phyloP scores from a whole-genome alignment of 345 rosid genomes.

The Angophora floribunda region DNA sequence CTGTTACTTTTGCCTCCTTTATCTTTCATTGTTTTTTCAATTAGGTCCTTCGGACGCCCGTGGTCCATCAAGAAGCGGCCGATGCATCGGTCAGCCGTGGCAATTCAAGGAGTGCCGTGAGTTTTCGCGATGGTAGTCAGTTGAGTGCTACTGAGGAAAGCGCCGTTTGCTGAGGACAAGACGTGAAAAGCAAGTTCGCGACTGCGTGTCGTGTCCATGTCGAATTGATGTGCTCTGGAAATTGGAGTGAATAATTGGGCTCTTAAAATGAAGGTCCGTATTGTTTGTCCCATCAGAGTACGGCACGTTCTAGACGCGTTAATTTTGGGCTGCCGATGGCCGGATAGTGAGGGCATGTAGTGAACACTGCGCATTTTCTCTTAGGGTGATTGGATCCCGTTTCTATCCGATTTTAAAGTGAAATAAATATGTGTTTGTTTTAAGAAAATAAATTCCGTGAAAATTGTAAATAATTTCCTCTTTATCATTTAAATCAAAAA shows the following conservation, averaged over 20 bases:
- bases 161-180: not conserved
- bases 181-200: not conserved
- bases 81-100: not conserved
- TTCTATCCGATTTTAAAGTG: too few relatives aligned
- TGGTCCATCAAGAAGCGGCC: not conserved
- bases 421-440: too few relatives aligned
- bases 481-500: too few relatives aligned
- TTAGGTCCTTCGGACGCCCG: not conserved
- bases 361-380: not conserved
- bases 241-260: not conserved
- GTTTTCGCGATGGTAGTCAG: not conserved
- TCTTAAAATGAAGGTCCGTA: not conserved
- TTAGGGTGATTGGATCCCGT: too few relatives aligned
- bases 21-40: not conserved
- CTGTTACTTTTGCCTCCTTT: not conserved
- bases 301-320: not conserved
- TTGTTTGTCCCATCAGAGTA: not conserved
- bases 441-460: too few relatives aligned
- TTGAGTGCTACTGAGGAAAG: not conserved
- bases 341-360: not conserved
- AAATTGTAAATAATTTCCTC: too few relatives aligned
- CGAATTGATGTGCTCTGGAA: not conserved
- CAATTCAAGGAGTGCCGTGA: not conserved
- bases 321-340: not conserved
- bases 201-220: not conserved